Conservation (phyloP, 2,329 filamentous ascomycete species). For the Tolypocladium sp. region DNA sequence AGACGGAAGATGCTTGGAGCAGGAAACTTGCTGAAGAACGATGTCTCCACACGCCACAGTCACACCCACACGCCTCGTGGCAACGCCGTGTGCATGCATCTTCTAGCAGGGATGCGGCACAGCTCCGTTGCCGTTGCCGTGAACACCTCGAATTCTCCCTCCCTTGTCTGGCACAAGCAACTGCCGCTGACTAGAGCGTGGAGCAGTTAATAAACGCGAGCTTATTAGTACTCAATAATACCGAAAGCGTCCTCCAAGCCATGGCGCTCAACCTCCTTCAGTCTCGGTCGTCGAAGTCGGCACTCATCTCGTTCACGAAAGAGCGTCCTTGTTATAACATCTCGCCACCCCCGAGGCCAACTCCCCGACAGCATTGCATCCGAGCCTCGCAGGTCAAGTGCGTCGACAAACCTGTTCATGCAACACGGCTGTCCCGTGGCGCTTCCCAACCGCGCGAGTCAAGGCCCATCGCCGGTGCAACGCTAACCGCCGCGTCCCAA, state of each 20-base stretch:
- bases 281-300: background rate
- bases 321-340: background rate
- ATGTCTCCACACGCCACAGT: too few relatives aligned
- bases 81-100: too few relatives aligned
- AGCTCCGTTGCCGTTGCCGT: too few relatives aligned
- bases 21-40: too few relatives aligned
- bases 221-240: background rate
- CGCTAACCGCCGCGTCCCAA: background rate
- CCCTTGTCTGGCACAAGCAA: background rate
- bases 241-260: too few relatives aligned
- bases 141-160: too few relatives aligned
- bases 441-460: background rate
- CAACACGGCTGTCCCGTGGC: background rate
- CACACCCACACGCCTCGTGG: too few relatives aligned
- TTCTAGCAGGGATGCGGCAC: too few relatives aligned
- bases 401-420: background rate
- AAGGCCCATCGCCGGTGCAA: background rate
- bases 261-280: too few relatives aligned
- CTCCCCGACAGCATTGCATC: background rate
- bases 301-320: background rate
- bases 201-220: background rate
- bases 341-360: background rate
- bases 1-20: too few relatives aligned
- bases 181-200: background rate
- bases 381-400: background rate